Base-by-base conservation (phyloP, 2,329 filamentous ascomycete genomes). In the Colletotrichum sp. region DNA sequence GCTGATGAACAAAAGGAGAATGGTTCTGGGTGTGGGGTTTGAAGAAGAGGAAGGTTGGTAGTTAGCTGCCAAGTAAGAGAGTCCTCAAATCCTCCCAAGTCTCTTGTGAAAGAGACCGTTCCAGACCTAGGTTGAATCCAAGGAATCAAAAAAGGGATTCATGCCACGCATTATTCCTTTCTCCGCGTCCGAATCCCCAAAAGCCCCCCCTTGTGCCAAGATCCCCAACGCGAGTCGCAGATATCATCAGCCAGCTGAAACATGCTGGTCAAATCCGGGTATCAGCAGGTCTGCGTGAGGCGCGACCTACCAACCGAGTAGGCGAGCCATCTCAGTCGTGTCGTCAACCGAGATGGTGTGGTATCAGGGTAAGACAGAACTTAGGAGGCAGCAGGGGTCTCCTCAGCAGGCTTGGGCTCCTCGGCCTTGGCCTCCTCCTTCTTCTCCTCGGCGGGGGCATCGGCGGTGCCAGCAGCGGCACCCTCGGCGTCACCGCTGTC, bases 401-500 rank as follows among this genome's bases (percentile, higher is more conserved):
- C 81, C 80, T 85, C 84, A 69, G 82, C 81, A 73, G 84, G 80
- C 83, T 86, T 85, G 52, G 73, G 70, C 71, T 78, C 76, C 76
- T 83, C 85, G 68, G 83, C 79, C 81, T 90, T 88, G 76, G 86
- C 80, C 84, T 92, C 89, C 85, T 94, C 92, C 77, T 88, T 86
- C 77, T 88, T 86, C 76, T 88, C 84, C 79, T 89, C 86, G 63
- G 85, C 84, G 71, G 86, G 90, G 83, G 95, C 93, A 89, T 93
- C 93, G 89, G 91, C 89, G 79, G 86, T 87, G 81, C 91, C 87
- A 79, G 91, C 89, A 77, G 89, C 89, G 79, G 93, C 88, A 79
- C 86, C 89, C 87, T 96, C 95, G 77, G 91, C 90, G 87, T 98
- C 96, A 82, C 90, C 93, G 82, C 92, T 95, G 86, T 98, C 96